A percentile compares a stretch with the other conserved stretches of the same genome.
These are phyloP conservation scores for Francoa sonchifolia DNA, from an alignment of 441 rosid species.

Conservation along the genomic window DNA sequence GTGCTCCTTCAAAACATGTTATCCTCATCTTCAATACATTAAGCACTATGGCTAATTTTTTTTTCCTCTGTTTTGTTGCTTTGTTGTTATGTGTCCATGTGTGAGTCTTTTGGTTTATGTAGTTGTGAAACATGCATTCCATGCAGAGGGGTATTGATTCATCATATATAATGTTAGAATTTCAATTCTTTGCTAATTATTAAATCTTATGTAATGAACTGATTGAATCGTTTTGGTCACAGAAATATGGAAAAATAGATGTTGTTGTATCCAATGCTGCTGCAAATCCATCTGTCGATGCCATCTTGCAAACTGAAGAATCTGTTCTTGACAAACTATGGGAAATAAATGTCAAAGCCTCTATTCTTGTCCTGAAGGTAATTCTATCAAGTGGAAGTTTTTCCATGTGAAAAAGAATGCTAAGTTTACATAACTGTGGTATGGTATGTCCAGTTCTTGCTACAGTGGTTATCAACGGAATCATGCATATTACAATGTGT, in stretches of 20 bases:
- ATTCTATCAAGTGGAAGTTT: background rate
- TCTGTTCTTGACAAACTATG: slow-evolving; percentile 55
- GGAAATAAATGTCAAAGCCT: slow-evolving; percentile 66
- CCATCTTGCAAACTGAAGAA: slow-evolving; percentile 33
- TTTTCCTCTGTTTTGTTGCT: too few species aligned
- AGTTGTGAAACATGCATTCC: too few species aligned
- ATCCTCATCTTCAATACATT: too few species aligned
- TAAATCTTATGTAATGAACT: background rate
- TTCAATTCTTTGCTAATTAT: background rate
- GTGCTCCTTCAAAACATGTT: too few species aligned
- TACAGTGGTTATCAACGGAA: too few species aligned
- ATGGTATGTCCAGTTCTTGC: too few species aligned
- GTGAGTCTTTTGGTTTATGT: too few species aligned
- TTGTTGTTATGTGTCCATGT: too few species aligned
- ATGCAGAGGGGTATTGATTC: too few species aligned
- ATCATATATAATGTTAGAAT: background rate
- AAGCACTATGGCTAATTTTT: too few species aligned
- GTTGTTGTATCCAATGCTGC: slow-evolving; percentile 60
- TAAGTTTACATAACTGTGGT: too few species aligned
- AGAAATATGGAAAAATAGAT: slow-evolving; percentile 58
- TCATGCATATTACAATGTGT: too few species aligned
- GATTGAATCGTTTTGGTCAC: slow-evolving; percentile 16
- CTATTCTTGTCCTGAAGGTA: slow-evolving; percentile 45
- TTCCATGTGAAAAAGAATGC: background rate
- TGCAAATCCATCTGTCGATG: slow-evolving; percentile 43